Percentiles rank a stretch among this genome's conserved stretches.
Conservation (phyloP, 2,329 filamentous ascomycete genomes). For the Colletotrichum karsti region DNA sequence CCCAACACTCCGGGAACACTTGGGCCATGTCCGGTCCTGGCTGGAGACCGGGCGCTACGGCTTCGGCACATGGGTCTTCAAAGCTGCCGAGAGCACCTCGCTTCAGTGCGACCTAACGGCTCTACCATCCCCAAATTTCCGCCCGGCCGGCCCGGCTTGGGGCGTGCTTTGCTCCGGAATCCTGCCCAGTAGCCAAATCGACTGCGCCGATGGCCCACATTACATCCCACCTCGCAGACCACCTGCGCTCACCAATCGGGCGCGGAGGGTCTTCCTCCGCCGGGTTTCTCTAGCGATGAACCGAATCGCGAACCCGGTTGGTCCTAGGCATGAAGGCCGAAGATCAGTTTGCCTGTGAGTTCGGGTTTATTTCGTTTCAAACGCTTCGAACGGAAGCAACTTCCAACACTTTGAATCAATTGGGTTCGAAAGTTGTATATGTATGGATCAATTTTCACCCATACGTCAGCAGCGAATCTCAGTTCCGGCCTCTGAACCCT, state of each 20-base stretch:
- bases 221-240: neutral
- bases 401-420: neutral
- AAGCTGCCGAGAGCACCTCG: neutral
- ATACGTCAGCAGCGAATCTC: no score
- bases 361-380: neutral
- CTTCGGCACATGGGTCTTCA: neutral
- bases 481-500: neutral
- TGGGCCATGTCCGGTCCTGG: neutral
- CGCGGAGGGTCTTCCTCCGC: slow-evolving; percentile 20
- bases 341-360: neutral
- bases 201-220: slow-evolving; percentile 14
- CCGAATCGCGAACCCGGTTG: neutral
- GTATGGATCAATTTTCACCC: neutral
- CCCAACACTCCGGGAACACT: neutral
- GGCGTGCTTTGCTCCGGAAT: neutral
- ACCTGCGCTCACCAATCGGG: slow-evolving; percentile 2
- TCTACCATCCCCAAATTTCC: neutral
- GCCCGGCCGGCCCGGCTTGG: slow-evolving; percentile 7
- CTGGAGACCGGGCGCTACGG: neutral
- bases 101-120: neutral
- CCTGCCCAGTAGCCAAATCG: neutral
- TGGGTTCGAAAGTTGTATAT: neutral
- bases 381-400: neutral
- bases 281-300: neutral
- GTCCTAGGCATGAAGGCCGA: neutral